A percentile compares a stretch with the other conserved stretches of the same genome.
phyloP scores from a whole-genome alignment of 129 eudicot species.

The Arctium lappa region DNA sequence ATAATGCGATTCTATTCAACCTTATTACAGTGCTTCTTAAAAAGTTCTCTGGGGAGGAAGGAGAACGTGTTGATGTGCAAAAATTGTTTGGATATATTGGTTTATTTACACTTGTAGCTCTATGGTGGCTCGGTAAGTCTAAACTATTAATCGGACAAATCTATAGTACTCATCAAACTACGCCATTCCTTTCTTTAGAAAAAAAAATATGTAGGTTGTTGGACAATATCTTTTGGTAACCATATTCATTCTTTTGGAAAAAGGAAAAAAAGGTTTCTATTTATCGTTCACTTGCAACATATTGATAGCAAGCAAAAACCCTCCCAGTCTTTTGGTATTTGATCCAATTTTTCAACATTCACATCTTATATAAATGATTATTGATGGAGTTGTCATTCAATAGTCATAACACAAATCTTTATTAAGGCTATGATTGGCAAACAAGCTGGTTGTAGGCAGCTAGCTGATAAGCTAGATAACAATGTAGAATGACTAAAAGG shows the following conservation, averaged over 20 bases:
- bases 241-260: background rate
- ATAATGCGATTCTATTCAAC: background rate
- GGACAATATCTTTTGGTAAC: background rate
- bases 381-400: background rate
- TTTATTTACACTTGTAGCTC: constrained; percentile 82
- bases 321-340: background rate
- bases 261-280: background rate
- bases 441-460: background rate
- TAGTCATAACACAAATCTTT: too few relatives aligned
- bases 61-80: constrained; percentile 86
- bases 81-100: constrained; percentile 97
- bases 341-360: background rate
- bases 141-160: background rate
- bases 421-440: too few relatives aligned
- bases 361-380: background rate
- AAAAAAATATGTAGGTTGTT: background rate
- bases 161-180: background rate
- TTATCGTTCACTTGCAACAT: background rate
- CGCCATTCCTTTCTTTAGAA: background rate
- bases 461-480: background rate
- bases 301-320: background rate
- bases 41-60: constrained; percentile 95
- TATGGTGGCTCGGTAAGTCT: constrained; percentile 99
- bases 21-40: constrained; percentile 80
- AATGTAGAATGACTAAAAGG: background rate